Base-by-base conservation (phyloP, 495 filamentous ascomycete genomes). In the Xylaria curta region DNA sequence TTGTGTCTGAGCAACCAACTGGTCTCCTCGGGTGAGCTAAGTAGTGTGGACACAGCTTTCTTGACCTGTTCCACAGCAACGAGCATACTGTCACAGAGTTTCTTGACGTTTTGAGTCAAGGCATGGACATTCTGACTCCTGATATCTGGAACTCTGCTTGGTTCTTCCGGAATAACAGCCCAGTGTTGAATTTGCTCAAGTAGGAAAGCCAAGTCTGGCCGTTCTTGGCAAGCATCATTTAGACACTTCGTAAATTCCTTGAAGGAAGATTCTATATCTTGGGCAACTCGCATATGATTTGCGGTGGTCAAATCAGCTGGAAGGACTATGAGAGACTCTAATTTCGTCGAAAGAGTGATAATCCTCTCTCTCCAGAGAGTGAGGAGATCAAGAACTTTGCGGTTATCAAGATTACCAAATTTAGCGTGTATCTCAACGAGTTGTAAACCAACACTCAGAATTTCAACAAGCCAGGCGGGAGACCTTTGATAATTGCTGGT, bases 31-130 rank as follows among this genome's bases (percentile, higher is more conserved):
- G 85, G 79, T 2, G 87, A 87, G 21, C 78, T 70, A 9, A 91
- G 87, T 2, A 89, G 80, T 1, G 71, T 73, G 38, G 74, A 63
- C 17, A 79, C 75, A 1, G 78, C 72, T 63, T 88, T 88, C 63
- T 89, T 88, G 75, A 93, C 85, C 72, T 89, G 87, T 72, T 97
- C 93, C 15, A 95, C 83, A 31, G 91, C 89, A 53, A 94, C 89
- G 6, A 95, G 87, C 53, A 94, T 87, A 61, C 87, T 87, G 79
- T 93, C 90, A 40, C 86, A 86, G 24, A 88, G 79, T 4, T 78
- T 86, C 12, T 90, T 84, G n/a, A 93, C 78, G 4, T 82, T 85
- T 51, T 51, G 61, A 4, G n/a, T 51, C 26, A 71, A 46, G 36
- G 13, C 21, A 9, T 66, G 53, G 19, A 46, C 26, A 12, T 9